Conservation (phyloP, 495 filamentous ascomycete genomes). For the Cetradonia linearis region DNA sequence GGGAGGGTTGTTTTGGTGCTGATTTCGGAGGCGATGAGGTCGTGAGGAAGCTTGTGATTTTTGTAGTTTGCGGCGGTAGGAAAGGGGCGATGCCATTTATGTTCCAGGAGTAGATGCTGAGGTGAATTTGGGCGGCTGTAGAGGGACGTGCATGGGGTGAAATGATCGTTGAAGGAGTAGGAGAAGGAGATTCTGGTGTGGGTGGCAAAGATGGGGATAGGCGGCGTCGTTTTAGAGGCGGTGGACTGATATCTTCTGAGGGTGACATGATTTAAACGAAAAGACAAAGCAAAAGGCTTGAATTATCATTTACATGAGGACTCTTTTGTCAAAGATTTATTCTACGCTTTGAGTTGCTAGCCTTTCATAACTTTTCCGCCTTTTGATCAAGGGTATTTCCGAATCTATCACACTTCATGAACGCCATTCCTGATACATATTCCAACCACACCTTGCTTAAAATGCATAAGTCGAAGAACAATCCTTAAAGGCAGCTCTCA, state of each 20-base stretch:
- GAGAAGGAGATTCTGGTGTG: not conserved
- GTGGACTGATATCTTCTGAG: constrained; percentile 23
- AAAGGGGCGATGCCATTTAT: constrained; percentile 42
- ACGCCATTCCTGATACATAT: not conserved
- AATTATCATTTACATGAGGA: not conserved
- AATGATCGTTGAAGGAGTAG: not conserved
- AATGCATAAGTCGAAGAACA: not conserved
- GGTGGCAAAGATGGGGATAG: not conserved
- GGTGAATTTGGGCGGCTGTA: not conserved
- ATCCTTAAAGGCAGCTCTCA: constrained; percentile 30
- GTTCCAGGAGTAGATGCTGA: constrained; percentile 41
- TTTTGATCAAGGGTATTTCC: not conserved
- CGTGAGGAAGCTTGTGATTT: not conserved
- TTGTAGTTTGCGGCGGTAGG: constrained; percentile 23
- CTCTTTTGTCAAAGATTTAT: not conserved
- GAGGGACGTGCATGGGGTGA: not conserved
- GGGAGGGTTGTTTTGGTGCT: constrained; percentile 20
- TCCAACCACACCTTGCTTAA: not conserved
- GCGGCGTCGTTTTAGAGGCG: constrained; percentile 26
- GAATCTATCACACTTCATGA: not conserved
- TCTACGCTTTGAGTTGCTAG: not conserved
- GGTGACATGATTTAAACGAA: not conserved
- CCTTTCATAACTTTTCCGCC: not conserved
- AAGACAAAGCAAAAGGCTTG: not conserved
- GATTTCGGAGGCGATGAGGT: not conserved